Conservation (phyloP, 495 filamentous ascomycete species). For the Aspergillus nidulans region DNA sequence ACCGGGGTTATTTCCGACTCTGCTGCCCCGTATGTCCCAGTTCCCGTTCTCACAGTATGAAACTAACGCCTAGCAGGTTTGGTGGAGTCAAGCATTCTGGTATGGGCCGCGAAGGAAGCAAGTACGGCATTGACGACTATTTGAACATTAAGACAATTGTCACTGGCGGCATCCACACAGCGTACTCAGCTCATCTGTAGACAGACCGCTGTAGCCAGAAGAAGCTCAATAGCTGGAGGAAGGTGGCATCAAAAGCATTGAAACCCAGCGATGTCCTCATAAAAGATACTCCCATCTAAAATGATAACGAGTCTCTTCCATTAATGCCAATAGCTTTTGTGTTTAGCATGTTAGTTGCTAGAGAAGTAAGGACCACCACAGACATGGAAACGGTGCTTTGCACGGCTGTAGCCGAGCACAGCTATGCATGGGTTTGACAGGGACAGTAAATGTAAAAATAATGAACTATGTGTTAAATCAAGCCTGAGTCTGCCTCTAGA, state of each 20-base stretch:
- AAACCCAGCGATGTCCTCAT: too few relatives aligned
- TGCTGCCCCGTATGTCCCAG: not conserved
- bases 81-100: slow-evolving; percentile 53
- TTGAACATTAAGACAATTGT: slow-evolving; percentile 74
- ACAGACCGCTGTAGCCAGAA: too few relatives aligned
- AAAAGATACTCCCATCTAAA: too few relatives aligned
- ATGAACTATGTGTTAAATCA: too few relatives aligned
- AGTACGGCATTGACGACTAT: slow-evolving; percentile 81
- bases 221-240: too few relatives aligned
- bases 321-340: not conserved
- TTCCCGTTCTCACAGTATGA: not conserved
- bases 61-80: slow-evolving; percentile 27
- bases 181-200: not conserved
- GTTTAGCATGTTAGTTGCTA: too few relatives aligned
- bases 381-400: not conserved
- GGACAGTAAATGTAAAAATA: too few relatives aligned
- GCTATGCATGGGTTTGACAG: not conserved
- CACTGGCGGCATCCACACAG: slow-evolving; percentile 55
- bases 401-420: not conserved
- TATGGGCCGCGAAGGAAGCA: slow-evolving; percentile 59
- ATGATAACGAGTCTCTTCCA: not conserved
- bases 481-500: not conserved
- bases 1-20: slow-evolving; percentile 31
- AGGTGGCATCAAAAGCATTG: too few relatives aligned
- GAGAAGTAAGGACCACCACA: too few relatives aligned